Percentiles rank a stretch among this genome's conserved stretches.
Evolutionary conservation across 1,139 yeast species (phyloP).

Genomic region (Sugiyamaella xylanicola): DNA sequence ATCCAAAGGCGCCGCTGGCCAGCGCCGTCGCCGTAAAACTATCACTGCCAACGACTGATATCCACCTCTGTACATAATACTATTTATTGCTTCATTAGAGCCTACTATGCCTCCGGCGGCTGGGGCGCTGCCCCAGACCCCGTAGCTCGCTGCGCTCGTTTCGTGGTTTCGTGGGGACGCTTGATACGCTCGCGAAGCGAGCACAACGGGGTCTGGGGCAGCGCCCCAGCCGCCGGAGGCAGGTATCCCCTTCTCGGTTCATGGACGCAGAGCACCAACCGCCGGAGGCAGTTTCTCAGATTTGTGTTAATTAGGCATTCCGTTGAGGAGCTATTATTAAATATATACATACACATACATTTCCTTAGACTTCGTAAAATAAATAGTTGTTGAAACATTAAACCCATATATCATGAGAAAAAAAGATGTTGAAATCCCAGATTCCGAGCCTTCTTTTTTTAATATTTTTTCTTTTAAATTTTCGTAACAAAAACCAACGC

Average conservation of each 20-base stretch:
- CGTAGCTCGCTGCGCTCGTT: neutral
- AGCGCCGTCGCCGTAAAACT: conserved; percentile 18
- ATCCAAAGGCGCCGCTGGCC: conserved; percentile 10
- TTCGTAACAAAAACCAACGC: conserved; percentile 1
- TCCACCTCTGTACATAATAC: neutral
- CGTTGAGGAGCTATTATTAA: conserved; percentile 32
- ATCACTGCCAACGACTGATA: conserved; percentile 16
- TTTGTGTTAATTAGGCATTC: conserved; percentile 19
- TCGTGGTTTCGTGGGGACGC: no score
- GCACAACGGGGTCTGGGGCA: no score
- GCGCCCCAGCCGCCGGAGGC: neutral
- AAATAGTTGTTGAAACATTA: conserved; percentile 34
- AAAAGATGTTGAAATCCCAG: conserved; percentile 36
- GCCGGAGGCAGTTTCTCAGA: neutral
- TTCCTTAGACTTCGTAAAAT: conserved; percentile 22
- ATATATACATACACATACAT: conserved; percentile 27
- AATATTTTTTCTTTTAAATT: conserved; percentile 4
- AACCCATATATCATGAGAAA: conserved; percentile 21
- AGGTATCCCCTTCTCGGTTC: no score
- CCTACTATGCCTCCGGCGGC: neutral
- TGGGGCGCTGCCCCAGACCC: neutral
- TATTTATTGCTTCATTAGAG: neutral
- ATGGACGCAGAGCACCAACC: no score
- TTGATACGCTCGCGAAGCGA: no score
- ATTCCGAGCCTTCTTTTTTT: conserved; percentile 20